Evolutionary conservation across 2,329 filamentous ascomycete genomes (phyloP), one percentile per base, ranked within the genome.

Genomic region (Colletotrichum sp.): DNA sequence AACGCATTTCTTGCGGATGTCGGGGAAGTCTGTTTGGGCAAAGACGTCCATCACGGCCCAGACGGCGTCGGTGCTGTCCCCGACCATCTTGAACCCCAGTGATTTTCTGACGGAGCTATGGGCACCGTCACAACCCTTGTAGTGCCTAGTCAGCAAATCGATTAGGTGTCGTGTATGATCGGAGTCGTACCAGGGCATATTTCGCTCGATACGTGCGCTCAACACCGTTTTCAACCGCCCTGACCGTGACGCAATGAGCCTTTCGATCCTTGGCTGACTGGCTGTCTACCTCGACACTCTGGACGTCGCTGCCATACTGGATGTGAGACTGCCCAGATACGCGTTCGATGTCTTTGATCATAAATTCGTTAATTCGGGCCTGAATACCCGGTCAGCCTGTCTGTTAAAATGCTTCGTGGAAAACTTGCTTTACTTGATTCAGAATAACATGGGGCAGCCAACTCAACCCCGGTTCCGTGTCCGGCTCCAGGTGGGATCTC

Each of bases 1-100:
- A 0, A 89, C 86, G 10, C 84, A 85, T 76, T 91, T 89, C 78
- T 89, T 89, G 64, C 92, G 88, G 69, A 93, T 91, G 78, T 94
- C 92, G 0, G 92, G 91, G 75, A 93, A 93, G 76, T 89, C 84
- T 2, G 91, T 93, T 36, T 84, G 86, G 1, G 89, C 87, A 30
- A 89, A 89, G 15, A 91, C 81, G 78, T 92, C 91, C 80, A 92
- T 89, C 4, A 91, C 89, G 1, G 89, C 89, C 89, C 87, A 92
- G 71, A 92, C 86, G 0, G 89, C 86, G 79, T 92, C 90, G 44
- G 84, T 88, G 70, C 86, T 89, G 79, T 92, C 91, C 36, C 91
- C 92, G 0, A 92, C 75, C 92, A 93, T 93, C 30, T 86, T 87
- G 66, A 88, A 88, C 2, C 89, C 88, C 5, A 91, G 84, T 0